Evolutionary conservation across 1,284 basidiomycete genomes (phyloP).

Genomic region (Sanguinoderma infundibulare): DNA sequence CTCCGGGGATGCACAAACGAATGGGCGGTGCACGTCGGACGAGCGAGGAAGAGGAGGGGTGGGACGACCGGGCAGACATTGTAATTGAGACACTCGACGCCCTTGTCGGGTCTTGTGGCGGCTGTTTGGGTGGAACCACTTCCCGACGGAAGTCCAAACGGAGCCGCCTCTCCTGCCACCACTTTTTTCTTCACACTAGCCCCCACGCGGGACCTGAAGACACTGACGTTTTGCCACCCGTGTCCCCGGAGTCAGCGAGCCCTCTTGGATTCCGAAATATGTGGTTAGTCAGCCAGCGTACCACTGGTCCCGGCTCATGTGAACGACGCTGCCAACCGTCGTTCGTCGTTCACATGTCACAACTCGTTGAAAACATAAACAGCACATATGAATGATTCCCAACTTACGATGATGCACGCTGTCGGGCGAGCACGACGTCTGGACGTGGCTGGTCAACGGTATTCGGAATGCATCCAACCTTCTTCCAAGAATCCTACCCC

Average conservation of each 20-base stretch:
- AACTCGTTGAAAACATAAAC: no score
- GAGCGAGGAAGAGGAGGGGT: slow-evolving; percentile 1
- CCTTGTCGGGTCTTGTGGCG: slow-evolving; percentile 13
- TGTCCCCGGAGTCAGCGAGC: no score
- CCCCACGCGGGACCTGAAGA: background rate
- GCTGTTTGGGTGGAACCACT: slow-evolving; percentile 21
- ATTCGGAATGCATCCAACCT: no score
- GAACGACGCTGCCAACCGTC: no score
- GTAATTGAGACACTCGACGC: slow-evolving; percentile 1
- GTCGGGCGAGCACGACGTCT: no score
- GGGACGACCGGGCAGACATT: slow-evolving; percentile 18
- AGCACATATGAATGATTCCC: no score
- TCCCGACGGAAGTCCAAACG: no score
- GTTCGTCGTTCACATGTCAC: background rate
- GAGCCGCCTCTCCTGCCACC: background rate
- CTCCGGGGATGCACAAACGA: background rate
- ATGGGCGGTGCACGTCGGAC: slow-evolving; percentile 3
- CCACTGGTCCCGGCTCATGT: no score
- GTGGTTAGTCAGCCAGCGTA: background rate
- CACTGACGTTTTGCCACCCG: background rate
- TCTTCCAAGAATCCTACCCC: no score
- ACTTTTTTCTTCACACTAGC: background rate
- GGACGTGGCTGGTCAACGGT: no score
- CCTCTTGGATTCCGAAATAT: background rate
- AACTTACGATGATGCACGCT: no score